A percentile compares a stretch with the other conserved stretches of the same genome.
phyloP scores from a whole-genome alignment of 2,329 filamentous ascomycete genomes.

The Neonectria magnoliae region DNA sequence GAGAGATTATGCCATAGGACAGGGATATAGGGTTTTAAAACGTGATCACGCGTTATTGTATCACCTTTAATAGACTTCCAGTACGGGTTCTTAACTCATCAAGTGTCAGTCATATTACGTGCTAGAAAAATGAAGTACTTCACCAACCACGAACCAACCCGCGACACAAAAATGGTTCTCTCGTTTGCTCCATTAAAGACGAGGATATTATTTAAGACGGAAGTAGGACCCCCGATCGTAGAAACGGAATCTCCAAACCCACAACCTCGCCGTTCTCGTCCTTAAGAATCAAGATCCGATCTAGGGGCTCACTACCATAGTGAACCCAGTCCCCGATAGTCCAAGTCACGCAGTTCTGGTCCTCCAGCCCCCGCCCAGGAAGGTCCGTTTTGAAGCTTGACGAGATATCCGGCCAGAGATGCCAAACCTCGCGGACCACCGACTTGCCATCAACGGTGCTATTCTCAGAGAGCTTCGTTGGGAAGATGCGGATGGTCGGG shows the following conservation, averaged over 20 bases:
- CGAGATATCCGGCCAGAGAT: constrained; percentile 41
- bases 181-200: neutral
- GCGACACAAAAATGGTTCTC: neutral
- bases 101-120: no score
- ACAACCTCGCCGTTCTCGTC: constrained; percentile 38
- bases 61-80: no score
- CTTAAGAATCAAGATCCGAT: constrained; percentile 45
- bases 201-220: neutral
- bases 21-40: no score
- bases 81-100: no score
- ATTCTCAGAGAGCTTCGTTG: constrained; percentile 29
- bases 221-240: constrained; percentile 43
- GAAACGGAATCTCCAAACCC: constrained; percentile 48
- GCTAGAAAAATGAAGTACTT: no score
- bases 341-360: constrained; percentile 45
- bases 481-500: constrained; percentile 40
- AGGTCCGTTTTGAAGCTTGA: constrained; percentile 39
- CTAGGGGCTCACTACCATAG: constrained; percentile 47
- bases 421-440: constrained; percentile 39
- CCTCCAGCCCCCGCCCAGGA: constrained; percentile 34
- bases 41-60: no score
- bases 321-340: constrained; percentile 48
- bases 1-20: no score
- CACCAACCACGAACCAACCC: no score
- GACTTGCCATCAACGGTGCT: constrained; percentile 22